phyloP scores from a whole-genome alignment of 805 yeast species.

The Saccharomyces jurei region DNA sequence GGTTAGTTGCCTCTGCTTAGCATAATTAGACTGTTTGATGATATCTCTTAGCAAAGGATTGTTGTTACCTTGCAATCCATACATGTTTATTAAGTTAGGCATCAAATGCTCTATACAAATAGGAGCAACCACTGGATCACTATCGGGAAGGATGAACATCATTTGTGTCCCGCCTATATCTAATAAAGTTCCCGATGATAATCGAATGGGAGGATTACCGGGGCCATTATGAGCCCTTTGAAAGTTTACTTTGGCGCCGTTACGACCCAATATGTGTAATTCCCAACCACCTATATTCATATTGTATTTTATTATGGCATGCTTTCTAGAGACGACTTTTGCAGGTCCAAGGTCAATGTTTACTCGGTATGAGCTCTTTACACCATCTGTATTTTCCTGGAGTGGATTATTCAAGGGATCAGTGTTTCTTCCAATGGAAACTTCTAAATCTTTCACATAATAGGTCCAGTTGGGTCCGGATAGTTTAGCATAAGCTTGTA shows the following conservation, averaged over 20 bases:
- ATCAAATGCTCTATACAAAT: slow-evolving; percentile 29
- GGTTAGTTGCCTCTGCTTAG: slow-evolving; percentile 8
- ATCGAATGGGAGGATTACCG: slow-evolving; percentile 40
- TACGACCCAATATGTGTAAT: slow-evolving; percentile 72
- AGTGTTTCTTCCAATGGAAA: slow-evolving; percentile 84
- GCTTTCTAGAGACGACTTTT: slow-evolving; percentile 89
- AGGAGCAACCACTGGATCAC: slow-evolving; percentile 57
- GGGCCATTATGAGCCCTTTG: slow-evolving; percentile 38
- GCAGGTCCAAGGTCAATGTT: slow-evolving; percentile 94
- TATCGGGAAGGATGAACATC: slow-evolving; percentile 96
- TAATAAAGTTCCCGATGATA: slow-evolving; percentile 80
- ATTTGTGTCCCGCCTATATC: slow-evolving; percentile 97
- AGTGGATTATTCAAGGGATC: slow-evolving; percentile 14
- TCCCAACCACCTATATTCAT: slow-evolving; percentile 77
- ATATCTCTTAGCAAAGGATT: slow-evolving; percentile 19
- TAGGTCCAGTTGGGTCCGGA: slow-evolving; percentile 93
- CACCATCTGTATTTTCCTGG: background rate
- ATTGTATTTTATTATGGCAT: slow-evolving; percentile 78
- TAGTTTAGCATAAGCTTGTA: slow-evolving; percentile 96
- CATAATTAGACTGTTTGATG: slow-evolving; percentile 16
- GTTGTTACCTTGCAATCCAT: slow-evolving; percentile 18
- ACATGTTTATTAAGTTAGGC: slow-evolving; percentile 22
- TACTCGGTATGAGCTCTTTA: slow-evolving; percentile 1
- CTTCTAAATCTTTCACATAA: slow-evolving; percentile 70
- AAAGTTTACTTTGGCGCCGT: slow-evolving; percentile 88